Evolutionary conservation across 306 rosid species (phyloP), one percentile per base, ranked within the genome.

Genomic region (Dryas drummondii): DNA sequence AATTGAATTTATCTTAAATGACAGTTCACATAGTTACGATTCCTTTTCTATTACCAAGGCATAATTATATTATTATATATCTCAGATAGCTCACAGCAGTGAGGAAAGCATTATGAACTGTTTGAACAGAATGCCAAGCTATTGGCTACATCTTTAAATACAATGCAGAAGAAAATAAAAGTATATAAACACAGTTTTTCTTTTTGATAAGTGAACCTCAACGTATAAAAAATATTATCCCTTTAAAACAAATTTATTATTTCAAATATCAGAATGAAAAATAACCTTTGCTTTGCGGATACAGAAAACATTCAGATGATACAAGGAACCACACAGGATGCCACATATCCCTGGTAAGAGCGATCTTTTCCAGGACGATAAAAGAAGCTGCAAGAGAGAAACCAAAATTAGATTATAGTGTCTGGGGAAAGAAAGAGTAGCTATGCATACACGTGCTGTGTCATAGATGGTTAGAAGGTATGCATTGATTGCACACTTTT

Each of bases 291-390:
- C 96, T 84, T 86, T 96, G 71, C 96, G 98, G 76, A 96, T 89
- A 83, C 58, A 83, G 40, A 96, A 89, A 76, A 90, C 72, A 88
- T 96, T 96, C 81, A 87, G 75, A 66, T 96, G 91, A 82, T 96
- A 96, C 61, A 96, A 76, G 78, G 93, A 76, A 76, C 99, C 99
- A 80, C 96, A 96, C 75, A 92, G 84, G 84, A 96, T 89, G 75
- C 99, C 99, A 74, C 97, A 96, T 59, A 90, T 40, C 78, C 98
- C 99, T 32, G 99, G 97, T 83, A 96, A 80, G 80, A 92, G 78
- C 64, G 99, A 96, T 84, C 88, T 86, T 78, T 81, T 92, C 99
- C 99, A 96, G 40, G 97, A 89, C 50, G 99, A 96, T 71, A 96
- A 84, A 82, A 96, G 92, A 76, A 96, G 98, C 99, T 96, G 81